Percentiles rank a stretch among this genome's conserved stretches.
Evolutionary conservation across 139 green algal genomes (phyloP).

Genomic region (Diplosphaera chodatii): DNA sequence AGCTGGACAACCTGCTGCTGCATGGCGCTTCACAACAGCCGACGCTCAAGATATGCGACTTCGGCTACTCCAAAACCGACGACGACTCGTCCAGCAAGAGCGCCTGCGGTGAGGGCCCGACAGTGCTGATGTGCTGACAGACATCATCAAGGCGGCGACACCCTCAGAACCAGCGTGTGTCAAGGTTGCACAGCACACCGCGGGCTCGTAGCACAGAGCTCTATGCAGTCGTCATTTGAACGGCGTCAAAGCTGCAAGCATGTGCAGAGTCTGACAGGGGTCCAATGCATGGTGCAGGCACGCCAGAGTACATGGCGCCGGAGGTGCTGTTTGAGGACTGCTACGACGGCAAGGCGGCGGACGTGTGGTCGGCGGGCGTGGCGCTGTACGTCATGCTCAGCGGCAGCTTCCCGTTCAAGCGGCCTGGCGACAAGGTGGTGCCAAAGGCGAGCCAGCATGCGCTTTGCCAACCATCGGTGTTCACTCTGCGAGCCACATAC

Average conservation of each 20-base stretch:
- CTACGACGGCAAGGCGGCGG: conserved; percentile 48
- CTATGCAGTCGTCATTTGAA: too few relatives aligned
- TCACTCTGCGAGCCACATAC: too few relatives aligned
- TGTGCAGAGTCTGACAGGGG: too few relatives aligned
- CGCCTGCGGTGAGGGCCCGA: neutral
- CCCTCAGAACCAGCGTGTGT: too few relatives aligned
- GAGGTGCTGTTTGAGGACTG: neutral
- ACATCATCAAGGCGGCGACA: too few relatives aligned
- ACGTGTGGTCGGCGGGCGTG: conserved; percentile 54
- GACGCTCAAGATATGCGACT: conserved; percentile 88
- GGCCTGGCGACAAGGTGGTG: neutral
- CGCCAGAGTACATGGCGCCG: neutral
- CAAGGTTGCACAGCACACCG: too few relatives aligned
- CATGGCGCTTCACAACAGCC: conserved; percentile 32
- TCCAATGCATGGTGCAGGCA: too few relatives aligned
- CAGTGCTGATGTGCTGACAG: neutral
- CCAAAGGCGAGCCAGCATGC: neutral
- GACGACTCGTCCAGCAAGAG: conserved; percentile 55
- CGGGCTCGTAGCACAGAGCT: too few relatives aligned
- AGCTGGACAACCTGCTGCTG: conserved; percentile 71
- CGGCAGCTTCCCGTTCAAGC: neutral
- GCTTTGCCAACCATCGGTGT: neutral
- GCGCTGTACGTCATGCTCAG: conserved; percentile 82
- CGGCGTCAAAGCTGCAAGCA: too few relatives aligned
- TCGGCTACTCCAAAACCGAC: conserved; percentile 76